Evolutionary conservation across 2,329 filamentous ascomycete species (phyloP).

Genomic region (Teratosphaeria pseudoeucalypti): DNA sequence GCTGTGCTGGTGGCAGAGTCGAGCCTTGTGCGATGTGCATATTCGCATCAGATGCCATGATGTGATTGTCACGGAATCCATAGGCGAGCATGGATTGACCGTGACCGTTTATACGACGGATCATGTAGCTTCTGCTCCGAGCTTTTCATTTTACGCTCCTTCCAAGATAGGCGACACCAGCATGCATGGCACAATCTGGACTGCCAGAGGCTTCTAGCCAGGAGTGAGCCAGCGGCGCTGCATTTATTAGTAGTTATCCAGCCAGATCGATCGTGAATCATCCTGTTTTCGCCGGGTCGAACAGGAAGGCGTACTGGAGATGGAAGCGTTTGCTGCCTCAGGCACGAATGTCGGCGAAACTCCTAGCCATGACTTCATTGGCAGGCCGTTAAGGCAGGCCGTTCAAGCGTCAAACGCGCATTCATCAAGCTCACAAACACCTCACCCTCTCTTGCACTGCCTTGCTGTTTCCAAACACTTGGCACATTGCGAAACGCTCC

Average conservation of each 20-base stretch:
- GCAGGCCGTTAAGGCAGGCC: background rate
- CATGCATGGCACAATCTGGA: background rate
- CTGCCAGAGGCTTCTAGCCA: too few relatives aligned
- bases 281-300: background rate
- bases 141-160: background rate
- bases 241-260: too few relatives aligned
- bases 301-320: background rate
- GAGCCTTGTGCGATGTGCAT: slow-evolving; percentile 1
- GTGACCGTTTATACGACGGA: background rate
- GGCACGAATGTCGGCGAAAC: too few relatives aligned
- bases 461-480: background rate
- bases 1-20: slow-evolving; percentile 40
- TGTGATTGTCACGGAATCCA: background rate
- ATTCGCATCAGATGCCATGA: background rate
- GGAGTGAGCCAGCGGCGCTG: too few relatives aligned
- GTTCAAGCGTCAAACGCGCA: background rate
- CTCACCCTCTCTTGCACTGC: background rate
- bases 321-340: too few relatives aligned
- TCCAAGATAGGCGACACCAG: background rate
- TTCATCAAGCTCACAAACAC: background rate
- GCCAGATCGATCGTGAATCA: too few relatives aligned
- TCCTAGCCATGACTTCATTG: background rate
- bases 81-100: background rate
- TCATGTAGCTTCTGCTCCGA: background rate
- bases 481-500: background rate